These are phyloP conservation scores for Calocera viscosa DNA, from an alignment of 768 basidiomycete species.

Conservation along the genomic window DNA sequence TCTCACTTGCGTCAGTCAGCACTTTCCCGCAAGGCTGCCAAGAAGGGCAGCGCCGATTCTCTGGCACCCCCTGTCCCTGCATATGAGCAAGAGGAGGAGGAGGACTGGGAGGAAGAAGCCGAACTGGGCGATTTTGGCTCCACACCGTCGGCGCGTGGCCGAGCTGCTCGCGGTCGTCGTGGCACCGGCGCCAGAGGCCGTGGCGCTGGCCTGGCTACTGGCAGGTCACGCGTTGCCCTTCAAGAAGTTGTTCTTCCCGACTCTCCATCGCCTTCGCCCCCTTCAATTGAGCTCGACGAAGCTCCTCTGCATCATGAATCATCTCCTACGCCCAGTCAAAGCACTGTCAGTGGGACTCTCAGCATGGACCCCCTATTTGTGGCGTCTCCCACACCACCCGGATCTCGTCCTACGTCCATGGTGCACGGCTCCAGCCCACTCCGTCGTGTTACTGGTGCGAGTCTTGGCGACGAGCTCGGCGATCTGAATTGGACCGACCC, in stretches of 20 bases:
- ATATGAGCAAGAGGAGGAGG: neutral
- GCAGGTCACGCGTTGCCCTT: neutral
- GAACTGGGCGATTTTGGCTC: neutral
- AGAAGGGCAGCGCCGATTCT: constrained; percentile 14
- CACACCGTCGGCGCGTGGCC: neutral
- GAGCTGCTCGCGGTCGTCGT: neutral
- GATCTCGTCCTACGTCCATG: constrained; percentile 25
- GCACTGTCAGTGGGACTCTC: constrained; percentile 51
- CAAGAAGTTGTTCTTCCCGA: neutral
- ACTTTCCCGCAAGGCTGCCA: neutral
- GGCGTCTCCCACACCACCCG: constrained; percentile 42
- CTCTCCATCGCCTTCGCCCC: constrained; percentile 26
- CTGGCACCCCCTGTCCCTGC: constrained; percentile 8
- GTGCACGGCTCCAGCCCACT: constrained; percentile 46
- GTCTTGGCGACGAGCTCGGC: constrained; percentile 29
- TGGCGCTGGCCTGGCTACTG: neutral
- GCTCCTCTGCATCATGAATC: constrained; percentile 14
- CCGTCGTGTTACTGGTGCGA: constrained; percentile 29
- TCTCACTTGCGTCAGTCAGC: neutral
- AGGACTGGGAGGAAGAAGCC: neutral
- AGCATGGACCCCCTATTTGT: constrained; percentile 74
- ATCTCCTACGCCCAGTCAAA: constrained; percentile 28
- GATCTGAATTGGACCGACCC: constrained; percentile 25
- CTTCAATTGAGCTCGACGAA: constrained; percentile 24
- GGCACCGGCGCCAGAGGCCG: neutral